phyloP scores from a whole-genome alignment of 2,329 filamentous ascomycete species.

The Diaporthe ampelina region DNA sequence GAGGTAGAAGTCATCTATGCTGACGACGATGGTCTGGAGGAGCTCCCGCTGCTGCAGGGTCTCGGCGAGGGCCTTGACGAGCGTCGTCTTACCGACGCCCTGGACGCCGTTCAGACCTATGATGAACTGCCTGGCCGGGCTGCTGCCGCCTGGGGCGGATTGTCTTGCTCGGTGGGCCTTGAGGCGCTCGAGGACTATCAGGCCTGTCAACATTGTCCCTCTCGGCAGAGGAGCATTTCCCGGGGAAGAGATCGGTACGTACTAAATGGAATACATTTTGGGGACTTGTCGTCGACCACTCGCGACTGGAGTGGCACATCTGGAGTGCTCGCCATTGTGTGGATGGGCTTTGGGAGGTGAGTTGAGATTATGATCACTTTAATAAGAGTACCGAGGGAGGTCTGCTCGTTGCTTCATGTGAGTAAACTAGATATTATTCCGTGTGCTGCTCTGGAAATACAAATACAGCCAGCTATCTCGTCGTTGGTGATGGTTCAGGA shows the following conservation, averaged over 20 bases:
- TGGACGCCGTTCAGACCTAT: conserved; percentile 93
- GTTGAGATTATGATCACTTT: not conserved
- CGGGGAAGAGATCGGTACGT: not conserved
- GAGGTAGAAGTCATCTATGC: conserved; percentile 93
- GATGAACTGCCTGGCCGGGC: conserved; percentile 75
- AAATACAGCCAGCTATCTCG: not conserved
- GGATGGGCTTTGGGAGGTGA: too few species aligned
- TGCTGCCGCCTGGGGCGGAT: conserved; percentile 21
- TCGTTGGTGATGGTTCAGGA: not conserved
- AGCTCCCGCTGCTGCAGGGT: conserved; percentile 70
- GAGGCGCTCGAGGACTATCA: conserved; percentile 68
- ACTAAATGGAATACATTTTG: conserved; percentile 81
- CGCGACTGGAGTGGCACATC: conserved; percentile 49
- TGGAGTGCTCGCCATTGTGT: conserved; percentile 48
- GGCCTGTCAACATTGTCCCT: not conserved
- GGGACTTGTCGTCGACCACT: conserved; percentile 83
- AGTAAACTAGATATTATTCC: not conserved
- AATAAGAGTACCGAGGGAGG: not conserved
- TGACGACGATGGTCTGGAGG: conserved; percentile 78
- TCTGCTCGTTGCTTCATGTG: not conserved
- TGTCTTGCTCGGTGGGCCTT: conserved; percentile 47
- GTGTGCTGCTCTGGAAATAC: not conserved
- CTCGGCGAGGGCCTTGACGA: conserved; percentile 77
- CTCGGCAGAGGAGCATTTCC: too few species aligned
- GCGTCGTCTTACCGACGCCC: conserved; percentile 91